A percentile compares a stretch with the other conserved stretches of the same genome.
Conservation (phyloP, 257 asterid genomes). For the Primulina tabacum region DNA sequence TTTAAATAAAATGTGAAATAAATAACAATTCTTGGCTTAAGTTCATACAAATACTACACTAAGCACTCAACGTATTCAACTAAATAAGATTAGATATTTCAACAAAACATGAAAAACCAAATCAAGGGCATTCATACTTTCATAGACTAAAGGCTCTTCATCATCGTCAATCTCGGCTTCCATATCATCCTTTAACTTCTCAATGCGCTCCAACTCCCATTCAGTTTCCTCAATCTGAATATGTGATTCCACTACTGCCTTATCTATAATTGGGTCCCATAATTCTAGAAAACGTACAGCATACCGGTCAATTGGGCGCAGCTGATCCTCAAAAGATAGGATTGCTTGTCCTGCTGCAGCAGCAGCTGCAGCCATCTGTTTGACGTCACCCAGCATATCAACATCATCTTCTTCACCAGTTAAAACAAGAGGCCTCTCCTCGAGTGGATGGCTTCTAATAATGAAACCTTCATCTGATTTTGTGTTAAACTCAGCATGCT, state of each 20-base stretch:
- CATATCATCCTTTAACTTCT: slow-evolving; percentile 96
- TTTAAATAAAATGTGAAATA: not conserved
- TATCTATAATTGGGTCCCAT: slow-evolving; percentile 94
- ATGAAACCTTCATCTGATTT: slow-evolving; percentile 41
- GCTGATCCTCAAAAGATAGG: slow-evolving; percentile 77
- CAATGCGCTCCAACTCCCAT: slow-evolving; percentile 97
- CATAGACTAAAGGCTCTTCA: slow-evolving; percentile 92
- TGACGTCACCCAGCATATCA: slow-evolving; percentile 95
- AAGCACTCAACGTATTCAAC: not conserved
- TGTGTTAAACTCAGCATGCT: slow-evolving; percentile 37
- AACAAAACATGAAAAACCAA: slow-evolving; percentile 2
- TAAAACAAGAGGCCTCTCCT: slow-evolving; percentile 45
- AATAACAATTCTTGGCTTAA: not conserved
- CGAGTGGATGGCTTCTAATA: slow-evolving; percentile 42
- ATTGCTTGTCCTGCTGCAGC: slow-evolving; percentile 85
- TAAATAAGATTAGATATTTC: not conserved
- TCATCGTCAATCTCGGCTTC: slow-evolving; percentile 98
- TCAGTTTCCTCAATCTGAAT: slow-evolving; percentile 72
- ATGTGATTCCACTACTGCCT: slow-evolving; percentile 55
- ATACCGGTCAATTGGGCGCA: slow-evolving; percentile 92
- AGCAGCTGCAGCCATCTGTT: slow-evolving; percentile 97
- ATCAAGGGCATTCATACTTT: slow-evolving; percentile 59
- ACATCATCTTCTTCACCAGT: slow-evolving; percentile 74
- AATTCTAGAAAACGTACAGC: slow-evolving; percentile 84
- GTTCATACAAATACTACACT: not conserved